Evolutionary conservation across 176 grass and related monocot genomes (phyloP).

Genomic region (Oryza officinalis): DNA sequence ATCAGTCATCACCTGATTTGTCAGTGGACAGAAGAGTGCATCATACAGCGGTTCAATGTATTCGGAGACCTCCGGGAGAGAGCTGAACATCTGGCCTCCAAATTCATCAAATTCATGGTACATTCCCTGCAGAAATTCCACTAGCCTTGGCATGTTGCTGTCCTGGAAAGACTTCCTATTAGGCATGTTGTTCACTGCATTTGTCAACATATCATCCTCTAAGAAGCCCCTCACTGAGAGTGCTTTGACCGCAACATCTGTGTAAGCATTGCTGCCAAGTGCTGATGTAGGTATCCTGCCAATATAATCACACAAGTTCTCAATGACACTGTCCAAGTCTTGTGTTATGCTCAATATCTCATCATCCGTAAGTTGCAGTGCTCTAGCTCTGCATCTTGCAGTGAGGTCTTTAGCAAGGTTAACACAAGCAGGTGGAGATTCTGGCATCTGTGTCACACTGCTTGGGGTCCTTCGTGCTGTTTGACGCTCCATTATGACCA

Average conservation of each 20-base stretch:
- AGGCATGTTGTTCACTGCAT: conserved; percentile 34
- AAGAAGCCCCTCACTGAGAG: conserved; percentile 35
- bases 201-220: conserved; percentile 29
- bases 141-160: conserved; percentile 34
- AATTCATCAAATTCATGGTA: conserved; percentile 46
- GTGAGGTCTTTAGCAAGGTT: conserved; percentile 71
- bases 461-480: conserved; percentile 43
- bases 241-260: conserved; percentile 41
- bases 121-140: conserved; percentile 62
- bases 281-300: conserved; percentile 57
- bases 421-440: conserved; percentile 54
- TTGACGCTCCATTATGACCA: conserved; percentile 54
- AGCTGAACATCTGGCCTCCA: conserved; percentile 34
- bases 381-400: conserved; percentile 53
- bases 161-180: conserved; percentile 30
- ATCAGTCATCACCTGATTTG: conserved; percentile 79
- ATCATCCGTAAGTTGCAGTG: conserved; percentile 46
- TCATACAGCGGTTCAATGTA: conserved; percentile 73
- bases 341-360: conserved; percentile 54
- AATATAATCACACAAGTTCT: conserved; percentile 60
- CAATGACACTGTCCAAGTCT: conserved; percentile 67
- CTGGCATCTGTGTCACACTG: conserved; percentile 43
- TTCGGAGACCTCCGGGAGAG: conserved; percentile 52
- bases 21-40: conserved; percentile 79
- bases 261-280: conserved; percentile 45